These are phyloP conservation scores for Zymoseptoria tritici DNA, from an alignment of 2,329 filamentous ascomycete species.

Conservation along the genomic window DNA sequence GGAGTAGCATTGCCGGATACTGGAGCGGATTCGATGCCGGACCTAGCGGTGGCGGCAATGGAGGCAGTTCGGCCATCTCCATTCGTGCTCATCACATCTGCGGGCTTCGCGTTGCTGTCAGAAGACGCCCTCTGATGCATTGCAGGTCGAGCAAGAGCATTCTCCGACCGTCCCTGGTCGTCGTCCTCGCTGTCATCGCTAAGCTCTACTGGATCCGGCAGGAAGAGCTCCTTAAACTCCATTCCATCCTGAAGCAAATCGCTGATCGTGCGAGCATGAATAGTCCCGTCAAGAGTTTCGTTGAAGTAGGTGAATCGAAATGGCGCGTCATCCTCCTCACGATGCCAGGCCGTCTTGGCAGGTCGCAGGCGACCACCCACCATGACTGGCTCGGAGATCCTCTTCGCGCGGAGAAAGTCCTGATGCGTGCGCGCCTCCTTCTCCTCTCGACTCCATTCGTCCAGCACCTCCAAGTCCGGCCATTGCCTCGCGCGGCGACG, in stretches of 20 bases:
- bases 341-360: slow-evolving; percentile 70
- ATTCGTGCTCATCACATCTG: neutral
- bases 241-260: slow-evolving; percentile 81
- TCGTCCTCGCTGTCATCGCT: slow-evolving; percentile 61
- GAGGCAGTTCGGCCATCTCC: slow-evolving; percentile 2
- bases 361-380: slow-evolving; percentile 84
- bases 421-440: slow-evolving; percentile 68
- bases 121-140: slow-evolving; percentile 12
- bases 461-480: slow-evolving; percentile 76
- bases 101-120: slow-evolving; percentile 10
- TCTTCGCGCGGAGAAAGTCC: slow-evolving; percentile 77
- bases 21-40: slow-evolving; percentile 10
- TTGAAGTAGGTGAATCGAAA: slow-evolving; percentile 99
- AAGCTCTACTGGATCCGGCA: slow-evolving; percentile 73
- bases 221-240: slow-evolving; percentile 79
- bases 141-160: slow-evolving; percentile 31
- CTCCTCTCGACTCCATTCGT: slow-evolving; percentile 85
- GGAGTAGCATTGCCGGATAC: slow-evolving; percentile 18
- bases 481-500: slow-evolving; percentile 63
- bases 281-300: slow-evolving; percentile 89
- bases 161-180: slow-evolving; percentile 41
- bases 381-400: slow-evolving; percentile 86
- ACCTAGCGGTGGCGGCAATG: slow-evolving; percentile 5
- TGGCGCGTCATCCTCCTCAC: slow-evolving; percentile 78
- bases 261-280: slow-evolving; percentile 91